Evolutionary conservation across 2,329 filamentous ascomycete species (phyloP).

Genomic region (Pseudodiploospora longispora): DNA sequence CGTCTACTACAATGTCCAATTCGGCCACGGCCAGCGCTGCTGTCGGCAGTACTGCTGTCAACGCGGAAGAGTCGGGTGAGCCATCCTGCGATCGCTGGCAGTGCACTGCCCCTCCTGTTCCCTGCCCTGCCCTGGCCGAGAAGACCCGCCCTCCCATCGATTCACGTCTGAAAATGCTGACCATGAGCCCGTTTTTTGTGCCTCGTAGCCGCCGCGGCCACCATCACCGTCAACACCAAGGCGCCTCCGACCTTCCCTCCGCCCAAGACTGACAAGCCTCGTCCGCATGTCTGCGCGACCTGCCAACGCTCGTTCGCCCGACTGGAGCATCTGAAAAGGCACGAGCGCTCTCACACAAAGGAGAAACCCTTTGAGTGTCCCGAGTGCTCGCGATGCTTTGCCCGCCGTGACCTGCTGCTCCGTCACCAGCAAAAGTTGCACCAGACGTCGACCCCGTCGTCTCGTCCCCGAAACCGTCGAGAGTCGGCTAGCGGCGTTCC

Average conservation of each 20-base stretch:
- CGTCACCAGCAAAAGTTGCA: conserved; percentile 98
- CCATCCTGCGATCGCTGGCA: conserved; percentile 15
- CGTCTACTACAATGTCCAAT: conserved; percentile 28
- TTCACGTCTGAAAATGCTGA: conserved; percentile 15
- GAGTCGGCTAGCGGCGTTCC: conserved; percentile 76
- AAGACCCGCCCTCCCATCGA: conserved; percentile 14
- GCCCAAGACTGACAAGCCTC: conserved; percentile 94
- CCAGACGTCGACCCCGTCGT: conserved; percentile 80
- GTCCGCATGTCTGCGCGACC: conserved; percentile 87
- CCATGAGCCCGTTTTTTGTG: conserved; percentile 8
- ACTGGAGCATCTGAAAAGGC: conserved; percentile 91
- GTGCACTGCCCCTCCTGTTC: conserved; percentile 28
- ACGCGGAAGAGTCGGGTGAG: conserved; percentile 33
- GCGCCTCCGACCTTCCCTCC: conserved; percentile 53
- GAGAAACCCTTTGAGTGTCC: conserved; percentile 98
- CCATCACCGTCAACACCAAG: conserved; percentile 44
- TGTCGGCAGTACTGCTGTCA: conserved; percentile 5
- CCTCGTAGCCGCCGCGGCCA: conserved; percentile 40
- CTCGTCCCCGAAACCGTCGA: conserved; percentile 76
- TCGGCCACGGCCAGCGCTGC: conserved; percentile 22
- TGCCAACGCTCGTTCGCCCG: conserved; percentile 90
- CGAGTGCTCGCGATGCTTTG: conserved; percentile 91
- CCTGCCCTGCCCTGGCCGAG: conserved; percentile 13
- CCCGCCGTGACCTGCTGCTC: conserved; percentile 80
- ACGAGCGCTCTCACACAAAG: conserved; percentile 96